Evolutionary conservation across 2,329 filamentous ascomycete genomes (phyloP).

Genomic region (Elsinoe perseae): DNA sequence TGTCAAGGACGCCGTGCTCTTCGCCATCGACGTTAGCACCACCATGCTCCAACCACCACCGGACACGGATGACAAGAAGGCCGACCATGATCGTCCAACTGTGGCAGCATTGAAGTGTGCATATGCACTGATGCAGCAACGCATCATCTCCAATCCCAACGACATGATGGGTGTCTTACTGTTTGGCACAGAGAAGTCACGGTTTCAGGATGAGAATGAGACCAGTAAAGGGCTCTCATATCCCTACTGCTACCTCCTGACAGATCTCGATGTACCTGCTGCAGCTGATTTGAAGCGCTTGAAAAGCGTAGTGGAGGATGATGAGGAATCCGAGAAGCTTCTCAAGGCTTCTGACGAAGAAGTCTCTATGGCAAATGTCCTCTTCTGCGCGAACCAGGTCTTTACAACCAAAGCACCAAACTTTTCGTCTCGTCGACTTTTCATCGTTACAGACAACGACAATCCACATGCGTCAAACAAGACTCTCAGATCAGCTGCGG

Average conservation of each 20-base stretch:
- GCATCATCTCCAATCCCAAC: slow-evolving; percentile 91
- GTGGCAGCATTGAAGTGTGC: slow-evolving; percentile 87
- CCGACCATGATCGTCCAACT: slow-evolving; percentile 67
- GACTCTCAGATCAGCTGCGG: slow-evolving; percentile 63
- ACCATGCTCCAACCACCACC: slow-evolving; percentile 72
- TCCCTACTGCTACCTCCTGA: slow-evolving; percentile 86
- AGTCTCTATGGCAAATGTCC: slow-evolving; percentile 75
- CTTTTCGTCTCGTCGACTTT: slow-evolving; percentile 85
- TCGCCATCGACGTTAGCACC: slow-evolving; percentile 83
- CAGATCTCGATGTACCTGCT: slow-evolving; percentile 78
- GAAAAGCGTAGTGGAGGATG: slow-evolving; percentile 68
- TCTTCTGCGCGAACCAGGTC: slow-evolving; percentile 93
- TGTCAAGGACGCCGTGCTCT: slow-evolving; percentile 94
- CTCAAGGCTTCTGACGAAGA: slow-evolving; percentile 61
- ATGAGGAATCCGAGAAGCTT: slow-evolving; percentile 61
- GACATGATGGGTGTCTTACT: slow-evolving; percentile 96
- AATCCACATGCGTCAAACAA: slow-evolving; percentile 71
- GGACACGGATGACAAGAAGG: slow-evolving; percentile 61
- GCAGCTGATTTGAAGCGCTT: slow-evolving; percentile 79
- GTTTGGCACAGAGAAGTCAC: slow-evolving; percentile 81
- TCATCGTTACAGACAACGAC: slow-evolving; percentile 92
- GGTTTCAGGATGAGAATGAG: slow-evolving; percentile 61
- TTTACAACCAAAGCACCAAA: slow-evolving; percentile 93
- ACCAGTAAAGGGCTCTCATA: slow-evolving; percentile 56
- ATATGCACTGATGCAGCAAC: slow-evolving; percentile 92